Evolutionary conservation across 345 rosid genomes (phyloP), one percentile per base, ranked within the genome.

Genomic region (Erucastrum elatum): DNA sequence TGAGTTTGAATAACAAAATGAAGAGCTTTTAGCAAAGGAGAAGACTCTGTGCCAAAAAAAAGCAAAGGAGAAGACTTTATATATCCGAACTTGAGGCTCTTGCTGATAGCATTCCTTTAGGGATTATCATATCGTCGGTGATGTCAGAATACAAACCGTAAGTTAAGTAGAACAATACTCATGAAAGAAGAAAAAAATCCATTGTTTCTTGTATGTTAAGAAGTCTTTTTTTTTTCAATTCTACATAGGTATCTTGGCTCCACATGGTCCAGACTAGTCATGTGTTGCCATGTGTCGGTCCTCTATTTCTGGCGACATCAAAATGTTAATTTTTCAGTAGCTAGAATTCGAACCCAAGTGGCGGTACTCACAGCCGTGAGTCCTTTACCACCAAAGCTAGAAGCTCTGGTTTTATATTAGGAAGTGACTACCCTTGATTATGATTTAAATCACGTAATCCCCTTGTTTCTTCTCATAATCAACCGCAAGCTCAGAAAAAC

Each of bases 21-120:
- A 93, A 89, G 77, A 91, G 98, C 85, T 82, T 81, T 82, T 81
- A 68, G 86, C 89, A 26, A 88, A 93, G 70, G 96, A 91, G 82
- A 90, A 85, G 71, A 85, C 94, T 64, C 73, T 89, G 21, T 21
- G 21, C 21, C 21, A 21, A 21, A 21, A 21, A 21, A 21, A 21
- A 21, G 21, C 21, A 21, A 21, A 21, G 21, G 21, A 21, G 21
- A 21, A 21, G 21, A 21, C 21, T 21, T 12, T 26, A 31, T 51
- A 81, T 89, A 78, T 95, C 91, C 6, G 94, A 93, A 70, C 84
- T 85, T 64, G 94, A 96, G 16, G 92, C 85, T 71, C 89, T 90
- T 35, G 91, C 97, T 35, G 94, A 93, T 82, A 87, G 81, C 84
- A 85, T 84, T 5, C 81, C 87, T 60, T 44, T 96, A 89, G 2